Conservation (phyloP, 2,329 filamentous ascomycete genomes). For the Aspergillus amoenus region DNA sequence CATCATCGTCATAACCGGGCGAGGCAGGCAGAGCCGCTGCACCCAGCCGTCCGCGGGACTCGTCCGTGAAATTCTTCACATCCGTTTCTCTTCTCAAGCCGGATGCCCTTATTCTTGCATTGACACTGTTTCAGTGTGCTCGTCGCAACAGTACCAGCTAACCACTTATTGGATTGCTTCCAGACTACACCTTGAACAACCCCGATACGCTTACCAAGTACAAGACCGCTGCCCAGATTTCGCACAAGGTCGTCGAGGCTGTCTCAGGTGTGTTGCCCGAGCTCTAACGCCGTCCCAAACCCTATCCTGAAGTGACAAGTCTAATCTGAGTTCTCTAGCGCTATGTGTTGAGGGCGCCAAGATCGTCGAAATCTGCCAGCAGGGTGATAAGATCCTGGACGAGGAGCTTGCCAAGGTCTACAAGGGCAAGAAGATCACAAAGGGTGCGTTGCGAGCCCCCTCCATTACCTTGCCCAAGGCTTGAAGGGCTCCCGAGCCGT, state of each 20-base stretch:
- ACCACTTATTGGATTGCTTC: constrained; percentile 13
- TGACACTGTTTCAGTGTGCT: not conserved
- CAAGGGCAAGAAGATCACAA: constrained; percentile 94
- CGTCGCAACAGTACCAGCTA: constrained; percentile 17
- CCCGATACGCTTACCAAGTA: constrained; percentile 97
- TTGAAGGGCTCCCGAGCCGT: not conserved
- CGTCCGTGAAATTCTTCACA: not conserved
- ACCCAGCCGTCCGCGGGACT: not conserved
- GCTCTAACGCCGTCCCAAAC: not conserved
- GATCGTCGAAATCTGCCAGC: constrained; percentile 90
- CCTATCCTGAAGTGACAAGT: constrained; percentile 1
- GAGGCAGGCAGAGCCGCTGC: not conserved
- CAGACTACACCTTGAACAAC: constrained; percentile 88
- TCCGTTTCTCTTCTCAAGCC: not conserved
- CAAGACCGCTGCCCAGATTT: constrained; percentile 93
- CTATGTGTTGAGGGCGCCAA: constrained; percentile 81
- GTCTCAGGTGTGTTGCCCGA: constrained; percentile 59
- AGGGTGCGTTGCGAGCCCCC: constrained; percentile 61
- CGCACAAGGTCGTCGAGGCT: constrained; percentile 88
- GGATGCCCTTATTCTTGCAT: not conserved
- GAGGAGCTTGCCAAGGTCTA: constrained; percentile 95
- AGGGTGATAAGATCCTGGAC: constrained; percentile 91
- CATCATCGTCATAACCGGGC: constrained; percentile 15
- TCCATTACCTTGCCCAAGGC: not conserved
- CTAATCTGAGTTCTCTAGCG: constrained; percentile 44